phyloP scores from a whole-genome alignment of 129 eudicot species.

The Artemisia argyi region DNA sequence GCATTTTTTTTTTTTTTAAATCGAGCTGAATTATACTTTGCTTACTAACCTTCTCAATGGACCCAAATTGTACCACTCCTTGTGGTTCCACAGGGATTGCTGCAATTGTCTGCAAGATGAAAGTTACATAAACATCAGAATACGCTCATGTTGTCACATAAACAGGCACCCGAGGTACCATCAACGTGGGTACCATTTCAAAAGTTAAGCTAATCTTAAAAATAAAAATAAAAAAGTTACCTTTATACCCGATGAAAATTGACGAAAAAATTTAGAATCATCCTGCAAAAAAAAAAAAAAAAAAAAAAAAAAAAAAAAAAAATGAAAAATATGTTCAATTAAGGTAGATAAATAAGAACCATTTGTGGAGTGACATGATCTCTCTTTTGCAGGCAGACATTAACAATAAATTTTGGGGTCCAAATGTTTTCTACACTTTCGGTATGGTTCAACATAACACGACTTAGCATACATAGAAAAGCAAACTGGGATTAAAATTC shows the following conservation, averaged over 20 bases:
- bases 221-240: slow-evolving; percentile 31
- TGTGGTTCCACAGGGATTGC: slow-evolving; percentile 76
- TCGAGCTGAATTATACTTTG: background rate
- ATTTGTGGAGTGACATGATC: too few species aligned
- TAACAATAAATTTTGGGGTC: too few species aligned
- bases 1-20: background rate
- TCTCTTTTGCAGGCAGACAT: too few species aligned
- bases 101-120: slow-evolving; percentile 76
- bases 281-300: slow-evolving; percentile 55
- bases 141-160: slow-evolving; percentile 14
- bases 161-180: slow-evolving; percentile 17
- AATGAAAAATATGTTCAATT: background rate
- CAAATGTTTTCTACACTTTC: background rate
- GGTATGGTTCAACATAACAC: background rate
- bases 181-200: slow-evolving; percentile 25
- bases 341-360: too few species aligned
- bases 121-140: slow-evolving; percentile 12
- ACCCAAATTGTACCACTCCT: slow-evolving; percentile 91
- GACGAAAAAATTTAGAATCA: slow-evolving; percentile 46
- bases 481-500: background rate
- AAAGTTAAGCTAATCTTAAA: slow-evolving; percentile 6
- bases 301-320: too few species aligned
- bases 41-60: slow-evolving; percentile 65
- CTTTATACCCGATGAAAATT: slow-evolving; percentile 81
- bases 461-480: background rate